phyloP scores from a whole-genome alignment of 2,329 filamentous ascomycete genomes.

The Fusarium solani-melongenae region DNA sequence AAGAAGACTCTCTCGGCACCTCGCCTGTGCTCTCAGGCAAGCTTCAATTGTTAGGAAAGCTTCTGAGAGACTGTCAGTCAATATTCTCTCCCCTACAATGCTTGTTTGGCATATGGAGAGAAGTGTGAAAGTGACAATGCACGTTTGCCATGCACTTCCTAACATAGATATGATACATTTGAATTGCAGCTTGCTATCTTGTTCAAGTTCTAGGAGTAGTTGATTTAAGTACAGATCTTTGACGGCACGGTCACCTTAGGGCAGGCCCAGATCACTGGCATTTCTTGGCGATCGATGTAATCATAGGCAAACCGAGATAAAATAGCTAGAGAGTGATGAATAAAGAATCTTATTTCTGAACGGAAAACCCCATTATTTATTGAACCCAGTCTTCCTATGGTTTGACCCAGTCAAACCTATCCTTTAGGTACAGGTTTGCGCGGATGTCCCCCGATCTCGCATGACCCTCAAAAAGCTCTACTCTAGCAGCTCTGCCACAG shows the following conservation, averaged over 20 bases:
- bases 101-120: not conserved
- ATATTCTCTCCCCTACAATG: not conserved
- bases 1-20: not conserved
- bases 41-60: not conserved
- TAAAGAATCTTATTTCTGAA: not conserved
- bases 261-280: not conserved
- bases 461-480: slow-evolving; percentile 24
- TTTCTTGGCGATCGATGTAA: not conserved
- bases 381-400: not conserved
- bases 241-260: not conserved
- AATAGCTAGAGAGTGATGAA: not conserved
- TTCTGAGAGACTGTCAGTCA: not conserved
- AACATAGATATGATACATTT: not conserved
- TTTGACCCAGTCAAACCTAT: not conserved
- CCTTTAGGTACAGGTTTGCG: not conserved
- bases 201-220: not conserved
- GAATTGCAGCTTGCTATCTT: not conserved
- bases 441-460: slow-evolving; percentile 24
- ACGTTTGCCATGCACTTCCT: not conserved
- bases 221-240: not conserved
- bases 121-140: not conserved
- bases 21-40: not conserved
- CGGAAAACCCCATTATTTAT: not conserved
- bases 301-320: not conserved
- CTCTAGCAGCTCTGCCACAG: slow-evolving; percentile 18